A percentile compares a stretch with the other conserved stretches of the same genome.
phyloP scores from a whole-genome alignment of 805 yeast species.

The Schizosaccharomyces osmophilus region DNA sequence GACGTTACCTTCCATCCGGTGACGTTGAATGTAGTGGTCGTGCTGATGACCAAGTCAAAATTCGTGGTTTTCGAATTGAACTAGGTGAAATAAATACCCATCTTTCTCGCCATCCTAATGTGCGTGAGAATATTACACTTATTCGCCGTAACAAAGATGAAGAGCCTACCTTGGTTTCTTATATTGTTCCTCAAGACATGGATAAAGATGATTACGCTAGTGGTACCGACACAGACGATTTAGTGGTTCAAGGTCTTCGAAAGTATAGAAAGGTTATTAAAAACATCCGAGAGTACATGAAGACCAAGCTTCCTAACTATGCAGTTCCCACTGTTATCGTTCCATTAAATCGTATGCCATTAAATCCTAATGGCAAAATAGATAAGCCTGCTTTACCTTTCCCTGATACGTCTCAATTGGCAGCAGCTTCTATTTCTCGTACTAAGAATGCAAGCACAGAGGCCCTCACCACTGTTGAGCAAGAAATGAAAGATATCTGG shows the following conservation, averaged over 20 bases:
- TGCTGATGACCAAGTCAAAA: conserved; percentile 96
- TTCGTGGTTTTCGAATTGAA: conserved; percentile 95
- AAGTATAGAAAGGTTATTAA: conserved; percentile 52
- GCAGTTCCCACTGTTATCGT: conserved; percentile 84
- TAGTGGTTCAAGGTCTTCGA: conserved; percentile 51
- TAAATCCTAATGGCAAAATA: conserved; percentile 94
- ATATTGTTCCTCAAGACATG: conserved; percentile 50
- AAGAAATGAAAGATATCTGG: conserved; percentile 62
- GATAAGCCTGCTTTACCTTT: conserved; percentile 92
- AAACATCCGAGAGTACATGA: conserved; percentile 58
- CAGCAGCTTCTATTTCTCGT: conserved; percentile 38
- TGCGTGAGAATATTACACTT: conserved; percentile 77
- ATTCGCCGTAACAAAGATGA: conserved; percentile 80
- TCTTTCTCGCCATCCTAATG: conserved; percentile 73
- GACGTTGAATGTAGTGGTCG: conserved; percentile 95
- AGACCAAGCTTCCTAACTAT: conserved; percentile 71
- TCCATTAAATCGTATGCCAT: conserved; percentile 63
- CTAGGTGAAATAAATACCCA: conserved; percentile 96
- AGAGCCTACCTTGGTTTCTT: conserved; percentile 77
- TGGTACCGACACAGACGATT: background rate
- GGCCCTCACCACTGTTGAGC: conserved; percentile 37
- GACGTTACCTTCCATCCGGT: conserved; percentile 90
- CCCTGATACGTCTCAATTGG: conserved; percentile 74
- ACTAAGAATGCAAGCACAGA: conserved; percentile 15
- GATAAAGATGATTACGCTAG: conserved; percentile 26